Evolutionary conservation across 2,329 filamentous ascomycete species (phyloP).

Genomic region (Albophoma yamanashiensis): DNA sequence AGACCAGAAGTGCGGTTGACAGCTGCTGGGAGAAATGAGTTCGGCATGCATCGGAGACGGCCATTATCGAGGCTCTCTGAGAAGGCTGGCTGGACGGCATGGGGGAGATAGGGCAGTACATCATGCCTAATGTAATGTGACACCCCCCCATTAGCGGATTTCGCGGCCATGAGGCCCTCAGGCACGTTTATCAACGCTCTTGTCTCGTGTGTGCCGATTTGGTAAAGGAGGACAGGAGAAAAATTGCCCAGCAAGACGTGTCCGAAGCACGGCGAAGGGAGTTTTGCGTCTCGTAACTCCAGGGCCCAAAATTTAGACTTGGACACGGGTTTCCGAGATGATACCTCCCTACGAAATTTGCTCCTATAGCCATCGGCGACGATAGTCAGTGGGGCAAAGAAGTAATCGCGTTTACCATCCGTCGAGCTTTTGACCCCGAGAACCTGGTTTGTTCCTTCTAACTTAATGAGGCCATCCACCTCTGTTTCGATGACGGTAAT

Average conservation of each 20-base stretch:
- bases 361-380: constrained; percentile 87
- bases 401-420: constrained; percentile 54
- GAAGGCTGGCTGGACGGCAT: constrained; percentile 52
- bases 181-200: constrained; percentile 84
- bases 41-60: constrained; percentile 69
- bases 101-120: constrained; percentile 69
- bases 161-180: constrained; percentile 62
- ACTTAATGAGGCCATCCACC: constrained; percentile 63
- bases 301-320: constrained; percentile 88
- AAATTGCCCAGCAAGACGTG: constrained; percentile 78
- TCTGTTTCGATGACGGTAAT: constrained; percentile 73
- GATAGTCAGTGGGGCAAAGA: constrained; percentile 82
- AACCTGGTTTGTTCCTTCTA: constrained; percentile 57
- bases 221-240: constrained; percentile 73
- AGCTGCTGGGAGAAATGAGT: constrained; percentile 64
- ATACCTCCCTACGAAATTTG: constrained; percentile 76
- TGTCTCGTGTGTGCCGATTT: constrained; percentile 92
- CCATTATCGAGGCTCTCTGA: constrained; percentile 66
- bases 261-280: constrained; percentile 66
- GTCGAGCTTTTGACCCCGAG: constrained; percentile 68
- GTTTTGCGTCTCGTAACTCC: constrained; percentile 76
- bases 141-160: constrained; percentile 66
- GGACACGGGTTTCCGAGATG: constrained; percentile 54
- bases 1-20: constrained; percentile 71
- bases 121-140: constrained; percentile 72